phyloP scores from a whole-genome alignment of 331 rosid genomes.

The Quercus lobata region DNA sequence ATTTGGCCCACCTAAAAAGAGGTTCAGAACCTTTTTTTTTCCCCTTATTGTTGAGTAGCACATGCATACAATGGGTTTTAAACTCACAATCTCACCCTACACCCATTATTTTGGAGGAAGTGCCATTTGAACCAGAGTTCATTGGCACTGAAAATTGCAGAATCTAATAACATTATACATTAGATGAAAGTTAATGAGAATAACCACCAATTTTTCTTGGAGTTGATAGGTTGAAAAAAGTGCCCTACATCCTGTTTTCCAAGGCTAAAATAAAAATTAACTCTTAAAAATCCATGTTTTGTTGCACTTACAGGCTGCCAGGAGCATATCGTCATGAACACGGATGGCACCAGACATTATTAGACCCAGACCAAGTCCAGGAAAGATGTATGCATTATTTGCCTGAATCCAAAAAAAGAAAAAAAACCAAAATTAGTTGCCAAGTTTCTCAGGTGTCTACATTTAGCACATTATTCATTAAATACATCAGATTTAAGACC shows the following conservation, averaged over 20 bases:
- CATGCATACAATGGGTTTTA: no score
- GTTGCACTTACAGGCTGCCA: conserved; percentile 83
- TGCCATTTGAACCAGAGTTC: no score
- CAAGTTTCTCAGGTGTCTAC: not conserved
- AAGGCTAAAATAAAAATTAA: not conserved
- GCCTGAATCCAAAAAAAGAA: conserved; percentile 46
- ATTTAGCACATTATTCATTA: not conserved
- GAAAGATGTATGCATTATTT: conserved; percentile 93
- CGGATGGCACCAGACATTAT: conserved; percentile 89
- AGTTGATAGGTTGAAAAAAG: not conserved
- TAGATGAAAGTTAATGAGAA: not conserved
- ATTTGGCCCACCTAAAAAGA: not conserved
- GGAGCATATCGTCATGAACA: conserved; percentile 81
- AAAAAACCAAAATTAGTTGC: conserved; percentile 3
- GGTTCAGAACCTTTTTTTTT: no score
- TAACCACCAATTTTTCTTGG: not conserved
- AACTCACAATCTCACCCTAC: no score
- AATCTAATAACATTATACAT: not conserved
- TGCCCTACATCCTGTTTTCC: not conserved
- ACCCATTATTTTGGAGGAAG: no score
- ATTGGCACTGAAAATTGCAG: no score
- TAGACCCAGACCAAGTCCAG: conserved; percentile 91
- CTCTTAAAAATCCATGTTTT: conserved; percentile 1
- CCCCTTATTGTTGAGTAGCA: no score
- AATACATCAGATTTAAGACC: conserved; percentile 38